Conservation (phyloP, 768 basidiomycete species). For the Lactarius psammicola region DNA sequence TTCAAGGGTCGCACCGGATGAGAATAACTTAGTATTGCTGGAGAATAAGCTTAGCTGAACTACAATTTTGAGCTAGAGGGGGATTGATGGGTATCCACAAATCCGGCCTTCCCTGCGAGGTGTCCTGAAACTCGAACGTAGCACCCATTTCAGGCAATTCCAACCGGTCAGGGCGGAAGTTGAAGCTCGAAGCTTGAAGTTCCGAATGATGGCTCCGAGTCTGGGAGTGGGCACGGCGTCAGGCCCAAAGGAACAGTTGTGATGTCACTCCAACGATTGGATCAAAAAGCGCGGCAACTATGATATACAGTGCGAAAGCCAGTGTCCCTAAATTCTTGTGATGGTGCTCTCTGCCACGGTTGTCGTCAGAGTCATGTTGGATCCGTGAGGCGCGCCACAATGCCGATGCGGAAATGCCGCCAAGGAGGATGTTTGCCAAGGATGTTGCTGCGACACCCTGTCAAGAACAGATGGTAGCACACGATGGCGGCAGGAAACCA, state of each 20-base stretch:
- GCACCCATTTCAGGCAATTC: conserved; percentile 5
- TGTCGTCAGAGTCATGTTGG: conserved; percentile 3
- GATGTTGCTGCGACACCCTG: not conserved
- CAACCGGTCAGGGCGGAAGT: not conserved
- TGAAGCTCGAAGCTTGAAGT: not conserved
- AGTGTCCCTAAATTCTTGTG: not conserved
- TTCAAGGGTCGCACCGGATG: conserved; percentile 1
- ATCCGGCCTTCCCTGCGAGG: not conserved
- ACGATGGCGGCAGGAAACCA: not conserved
- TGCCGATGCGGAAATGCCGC: not conserved
- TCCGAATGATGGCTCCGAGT: conserved; percentile 8
- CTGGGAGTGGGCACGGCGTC: not conserved
- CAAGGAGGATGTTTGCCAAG: no score
- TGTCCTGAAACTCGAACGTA: not conserved
- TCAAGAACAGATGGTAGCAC: not conserved
- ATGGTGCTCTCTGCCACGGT: not conserved
- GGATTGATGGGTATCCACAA: not conserved
- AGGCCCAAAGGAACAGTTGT: not conserved
- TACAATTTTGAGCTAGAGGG: not conserved
- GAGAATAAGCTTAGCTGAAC: conserved; percentile 5
- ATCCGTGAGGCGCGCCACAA: not conserved
- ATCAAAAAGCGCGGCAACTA: not conserved
- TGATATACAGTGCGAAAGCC: no score
- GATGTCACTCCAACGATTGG: not conserved
- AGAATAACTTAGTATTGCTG: not conserved